These are phyloP conservation scores for Annulohypoxylon stygium DNA, from an alignment of 495 filamentous ascomycete species.

Conservation along the genomic window DNA sequence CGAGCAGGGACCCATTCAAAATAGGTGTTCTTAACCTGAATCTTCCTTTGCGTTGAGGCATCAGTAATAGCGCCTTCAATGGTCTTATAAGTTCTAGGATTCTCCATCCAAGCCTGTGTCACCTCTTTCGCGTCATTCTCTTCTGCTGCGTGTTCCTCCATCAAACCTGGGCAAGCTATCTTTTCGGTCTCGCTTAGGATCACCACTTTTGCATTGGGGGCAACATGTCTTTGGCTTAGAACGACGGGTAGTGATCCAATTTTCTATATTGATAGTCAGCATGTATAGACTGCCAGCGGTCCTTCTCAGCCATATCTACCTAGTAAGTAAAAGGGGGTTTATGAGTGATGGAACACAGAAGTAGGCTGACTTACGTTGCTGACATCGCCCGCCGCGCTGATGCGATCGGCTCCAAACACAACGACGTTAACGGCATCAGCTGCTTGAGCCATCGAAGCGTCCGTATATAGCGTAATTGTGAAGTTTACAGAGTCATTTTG, in stretches of 20 bases:
- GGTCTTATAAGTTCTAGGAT: conserved; percentile 38
- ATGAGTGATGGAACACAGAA: neutral
- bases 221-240: conserved; percentile 62
- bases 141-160: conserved; percentile 56
- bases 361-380: conserved; percentile 60
- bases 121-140: conserved; percentile 66
- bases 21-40: conserved; percentile 67
- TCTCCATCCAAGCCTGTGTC: conserved; percentile 58
- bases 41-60: neutral
- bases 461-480: conserved; percentile 67
- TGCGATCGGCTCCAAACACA: conserved; percentile 73
- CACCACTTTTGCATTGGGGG: conserved; percentile 60
- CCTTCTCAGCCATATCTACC: neutral
- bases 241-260: conserved; percentile 71
- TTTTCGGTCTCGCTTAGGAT: conserved; percentile 72
- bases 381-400: conserved; percentile 67
- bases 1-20: conserved; percentile 74
- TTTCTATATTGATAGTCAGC: conserved; percentile 58
- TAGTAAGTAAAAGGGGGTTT: neutral
- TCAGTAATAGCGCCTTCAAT: conserved; percentile 24
- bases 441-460: conserved; percentile 70
- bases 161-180: conserved; percentile 61
- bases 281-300: neutral
- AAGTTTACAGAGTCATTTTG: conserved; percentile 49
- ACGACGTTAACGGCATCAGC: conserved; percentile 63